Evolutionary conservation across 2,329 filamentous ascomycete species (phyloP).

Genomic region (Graphilbum ipis-grandicollis): DNA sequence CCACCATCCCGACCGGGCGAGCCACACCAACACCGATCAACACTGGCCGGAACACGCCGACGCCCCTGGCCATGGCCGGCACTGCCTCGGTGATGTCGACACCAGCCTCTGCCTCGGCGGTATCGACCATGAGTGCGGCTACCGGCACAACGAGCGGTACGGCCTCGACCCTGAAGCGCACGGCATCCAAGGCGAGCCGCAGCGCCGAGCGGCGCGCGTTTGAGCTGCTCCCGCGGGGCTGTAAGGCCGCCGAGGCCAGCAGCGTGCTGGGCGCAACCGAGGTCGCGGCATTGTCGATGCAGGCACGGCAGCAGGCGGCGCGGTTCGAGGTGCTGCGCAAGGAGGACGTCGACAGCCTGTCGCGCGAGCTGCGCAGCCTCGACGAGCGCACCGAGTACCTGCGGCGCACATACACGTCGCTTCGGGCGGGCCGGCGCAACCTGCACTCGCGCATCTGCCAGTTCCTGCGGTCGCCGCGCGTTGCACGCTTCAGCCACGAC

Average conservation of each 20-base stretch:
- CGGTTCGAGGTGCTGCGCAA: slow-evolving; percentile 47
- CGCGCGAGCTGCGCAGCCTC: slow-evolving; percentile 55
- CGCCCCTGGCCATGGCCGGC: not conserved
- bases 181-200: slow-evolving; percentile 25
- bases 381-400: slow-evolving; percentile 67
- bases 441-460: slow-evolving; percentile 62
- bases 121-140: too few species aligned
- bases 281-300: slow-evolving; percentile 32
- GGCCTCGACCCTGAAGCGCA: slow-evolving; percentile 15
- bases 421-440: slow-evolving; percentile 59
- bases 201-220: slow-evolving; percentile 39
- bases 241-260: slow-evolving; percentile 32
- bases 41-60: too few species aligned
- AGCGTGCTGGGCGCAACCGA: slow-evolving; percentile 30
- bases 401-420: slow-evolving; percentile 56
- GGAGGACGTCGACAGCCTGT: slow-evolving; percentile 47
- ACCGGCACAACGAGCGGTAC: not conserved
- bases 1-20: too few species aligned
- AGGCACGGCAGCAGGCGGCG: slow-evolving; percentile 43
- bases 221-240: slow-evolving; percentile 42
- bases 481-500: slow-evolving; percentile 55
- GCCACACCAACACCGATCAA: too few species aligned
- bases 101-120: not conserved
- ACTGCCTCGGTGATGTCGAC: not conserved
- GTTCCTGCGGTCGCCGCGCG: slow-evolving; percentile 54